phyloP scores from a whole-genome alignment of 441 rosid genomes.

The Jatropha multifida region DNA sequence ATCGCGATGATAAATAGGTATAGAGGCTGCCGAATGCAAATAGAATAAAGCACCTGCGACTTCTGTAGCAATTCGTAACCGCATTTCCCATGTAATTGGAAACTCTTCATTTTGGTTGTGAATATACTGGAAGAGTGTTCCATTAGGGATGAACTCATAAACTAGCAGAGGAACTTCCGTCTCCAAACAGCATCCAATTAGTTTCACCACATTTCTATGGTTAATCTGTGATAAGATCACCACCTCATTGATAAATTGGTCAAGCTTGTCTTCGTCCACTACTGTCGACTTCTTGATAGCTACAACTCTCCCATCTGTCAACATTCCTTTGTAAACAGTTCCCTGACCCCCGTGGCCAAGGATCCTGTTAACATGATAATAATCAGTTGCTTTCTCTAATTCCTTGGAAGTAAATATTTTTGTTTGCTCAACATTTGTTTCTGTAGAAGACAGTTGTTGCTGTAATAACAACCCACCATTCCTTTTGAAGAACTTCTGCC shows the following conservation, averaged over 20 bases:
- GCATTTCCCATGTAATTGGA: conserved; percentile 19
- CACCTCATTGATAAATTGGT: conserved; percentile 24
- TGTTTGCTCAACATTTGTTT: conserved; percentile 20
- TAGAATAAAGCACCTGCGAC: conserved; percentile 22
- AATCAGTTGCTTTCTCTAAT: conserved; percentile 23
- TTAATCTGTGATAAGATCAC: conserved; percentile 23
- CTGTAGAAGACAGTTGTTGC: conserved; percentile 7
- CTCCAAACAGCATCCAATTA: conserved; percentile 21
- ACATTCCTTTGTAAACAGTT: conserved; percentile 25
- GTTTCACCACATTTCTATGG: conserved; percentile 22
- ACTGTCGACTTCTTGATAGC: conserved; percentile 21
- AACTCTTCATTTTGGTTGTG: conserved; percentile 18
- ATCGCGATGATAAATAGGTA: conserved; percentile 23
- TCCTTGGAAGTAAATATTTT: conserved; percentile 15
- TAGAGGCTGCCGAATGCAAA: conserved; percentile 24
- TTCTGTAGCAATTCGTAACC: conserved; percentile 21
- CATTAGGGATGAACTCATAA: conserved; percentile 26
- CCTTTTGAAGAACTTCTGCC: conserved; percentile 21
- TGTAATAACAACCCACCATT: conserved; percentile 26
- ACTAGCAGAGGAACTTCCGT: conserved; percentile 24
- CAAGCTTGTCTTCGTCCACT: conserved; percentile 20
- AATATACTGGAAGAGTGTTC: conserved; percentile 17
- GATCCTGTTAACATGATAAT: conserved; percentile 16
- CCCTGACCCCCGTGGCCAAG: conserved; percentile 27
- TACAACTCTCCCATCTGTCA: conserved; percentile 19